Base-by-base conservation (phyloP, 495 filamentous ascomycete species). In the Margaritispora aquatica region DNA sequence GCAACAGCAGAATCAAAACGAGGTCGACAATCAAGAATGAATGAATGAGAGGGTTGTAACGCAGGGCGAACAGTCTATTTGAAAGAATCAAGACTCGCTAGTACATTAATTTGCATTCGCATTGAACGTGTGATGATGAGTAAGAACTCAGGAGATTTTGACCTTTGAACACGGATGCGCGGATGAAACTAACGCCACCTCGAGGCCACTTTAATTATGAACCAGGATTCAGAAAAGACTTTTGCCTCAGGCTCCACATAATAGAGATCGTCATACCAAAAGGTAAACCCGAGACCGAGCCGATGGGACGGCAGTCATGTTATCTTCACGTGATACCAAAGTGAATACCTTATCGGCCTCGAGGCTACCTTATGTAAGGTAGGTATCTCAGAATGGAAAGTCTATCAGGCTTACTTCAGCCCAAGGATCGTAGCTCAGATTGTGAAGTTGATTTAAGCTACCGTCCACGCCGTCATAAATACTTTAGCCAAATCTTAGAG, bases 131-230 rank as follows among this genome's bases (percentile, higher is more conserved):
- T 44, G 38, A 44, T 44, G 15, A 44, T 44, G 15, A 15, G 24
- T 23, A 26, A 54, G 26, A 31, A 20, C 44, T 61, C 59, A 61
- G 58, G 58, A 61, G 58, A 61, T 61, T 55, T 56, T 53, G 27
- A 21, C 5, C n/a, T 9, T 8, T 7, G 31, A 52, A n/a, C 20
- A 23, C 31, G 50, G 22, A 21, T 21, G 38, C 22, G 19, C 57
- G 29, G 20, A 22, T 26, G 44, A 31, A 26, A 44, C 55, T 26
- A 29, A 50, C 27, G 46, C 56, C 56, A 38, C 46, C 22, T 44
- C 15, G 13, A 34, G n/a, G n/a, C n/a, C n/a, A n/a, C n/a, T n/a
- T n/a, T 13, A 34, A 34, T 5, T 34, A 44, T 44, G 10, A 27
- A 47, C n/a, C 54, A 48, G 41, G 53, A 36, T 19, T 44, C 2